Evolutionary conservation across 257 asterid genomes (phyloP).

Genomic region (Solanum appendiculatum): DNA sequence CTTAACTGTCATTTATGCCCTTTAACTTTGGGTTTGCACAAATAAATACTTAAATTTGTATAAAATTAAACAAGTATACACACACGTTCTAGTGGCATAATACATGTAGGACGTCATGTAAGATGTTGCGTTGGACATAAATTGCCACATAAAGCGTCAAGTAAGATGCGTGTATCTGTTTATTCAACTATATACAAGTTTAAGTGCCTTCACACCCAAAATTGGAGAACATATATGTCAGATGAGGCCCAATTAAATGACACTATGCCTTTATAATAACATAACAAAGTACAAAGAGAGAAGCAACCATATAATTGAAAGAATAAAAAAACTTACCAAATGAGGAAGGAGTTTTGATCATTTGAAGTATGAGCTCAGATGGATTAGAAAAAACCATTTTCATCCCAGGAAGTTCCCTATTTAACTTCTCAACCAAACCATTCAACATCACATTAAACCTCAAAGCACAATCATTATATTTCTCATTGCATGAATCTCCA

Average conservation of each 20-base stretch:
- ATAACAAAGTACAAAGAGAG: background rate
- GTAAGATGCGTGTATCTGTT: background rate
- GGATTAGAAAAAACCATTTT: constrained; percentile 48
- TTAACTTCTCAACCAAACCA: constrained; percentile 35
- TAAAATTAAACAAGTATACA: no score
- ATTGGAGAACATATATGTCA: no score
- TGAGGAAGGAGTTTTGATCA: constrained; percentile 46
- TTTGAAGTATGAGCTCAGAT: constrained; percentile 32
- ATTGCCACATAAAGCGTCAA: background rate
- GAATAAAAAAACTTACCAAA: constrained; percentile 36
- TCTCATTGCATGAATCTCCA: constrained; percentile 53
- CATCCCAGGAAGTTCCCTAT: constrained; percentile 47
- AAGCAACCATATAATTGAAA: background rate
- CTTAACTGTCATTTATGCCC: background rate
- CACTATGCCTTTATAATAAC: background rate
- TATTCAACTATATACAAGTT: background rate
- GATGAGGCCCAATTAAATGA: background rate
- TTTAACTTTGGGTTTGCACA: no score
- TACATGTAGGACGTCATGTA: background rate
- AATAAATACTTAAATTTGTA: no score
- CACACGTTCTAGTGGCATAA: background rate
- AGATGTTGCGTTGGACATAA: background rate
- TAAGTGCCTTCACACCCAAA: no score
- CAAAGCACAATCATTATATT: constrained; percentile 49
- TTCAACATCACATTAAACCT: constrained; percentile 44